Evolutionary conservation across 2,329 filamentous ascomycete genomes (phyloP).

Genomic region (Cadophora gregata): DNA sequence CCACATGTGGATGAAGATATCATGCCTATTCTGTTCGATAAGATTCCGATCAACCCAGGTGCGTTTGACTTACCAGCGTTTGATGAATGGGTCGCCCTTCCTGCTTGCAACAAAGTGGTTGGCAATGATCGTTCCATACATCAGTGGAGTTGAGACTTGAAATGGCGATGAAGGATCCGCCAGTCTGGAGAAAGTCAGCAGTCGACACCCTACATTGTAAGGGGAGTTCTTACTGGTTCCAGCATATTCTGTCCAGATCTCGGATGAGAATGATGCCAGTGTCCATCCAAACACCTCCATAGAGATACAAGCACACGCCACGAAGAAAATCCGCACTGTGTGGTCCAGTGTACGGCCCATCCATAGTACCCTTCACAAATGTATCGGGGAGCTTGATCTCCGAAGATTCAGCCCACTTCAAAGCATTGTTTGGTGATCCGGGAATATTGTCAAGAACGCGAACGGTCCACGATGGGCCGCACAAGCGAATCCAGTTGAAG

Average conservation of each 20-base stretch:
- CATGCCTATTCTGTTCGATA: slow-evolving; percentile 35
- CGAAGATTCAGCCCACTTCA: slow-evolving; percentile 44
- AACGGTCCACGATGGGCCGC: slow-evolving; percentile 50
- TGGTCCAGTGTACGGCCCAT: slow-evolving; percentile 49
- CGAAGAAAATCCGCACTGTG: slow-evolving; percentile 56
- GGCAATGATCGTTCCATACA: slow-evolving; percentile 39
- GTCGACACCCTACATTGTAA: too few species aligned
- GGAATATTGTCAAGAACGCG: slow-evolving; percentile 48
- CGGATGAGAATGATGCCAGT: slow-evolving; percentile 51
- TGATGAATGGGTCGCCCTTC: slow-evolving; percentile 51
- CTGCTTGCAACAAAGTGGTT: slow-evolving; percentile 54
- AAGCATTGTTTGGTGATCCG: slow-evolving; percentile 46
- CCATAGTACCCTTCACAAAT: slow-evolving; percentile 52
- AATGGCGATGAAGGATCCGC: slow-evolving; percentile 46
- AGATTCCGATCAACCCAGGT: background rate
- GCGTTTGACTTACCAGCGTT: slow-evolving; percentile 44
- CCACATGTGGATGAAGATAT: slow-evolving; percentile 48
- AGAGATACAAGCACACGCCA: slow-evolving; percentile 48
- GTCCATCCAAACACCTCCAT: slow-evolving; percentile 54
- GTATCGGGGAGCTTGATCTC: slow-evolving; percentile 47
- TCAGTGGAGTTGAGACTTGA: slow-evolving; percentile 43
- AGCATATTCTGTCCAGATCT: slow-evolving; percentile 51
- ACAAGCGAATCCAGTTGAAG: slow-evolving; percentile 51
- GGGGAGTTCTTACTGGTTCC: slow-evolving; percentile 41
- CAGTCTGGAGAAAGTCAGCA: slow-evolving; percentile 33